These are phyloP conservation scores for Monosporozyma aquatica DNA, from an alignment of 805 yeast genomes.

Conservation along the genomic window DNA sequence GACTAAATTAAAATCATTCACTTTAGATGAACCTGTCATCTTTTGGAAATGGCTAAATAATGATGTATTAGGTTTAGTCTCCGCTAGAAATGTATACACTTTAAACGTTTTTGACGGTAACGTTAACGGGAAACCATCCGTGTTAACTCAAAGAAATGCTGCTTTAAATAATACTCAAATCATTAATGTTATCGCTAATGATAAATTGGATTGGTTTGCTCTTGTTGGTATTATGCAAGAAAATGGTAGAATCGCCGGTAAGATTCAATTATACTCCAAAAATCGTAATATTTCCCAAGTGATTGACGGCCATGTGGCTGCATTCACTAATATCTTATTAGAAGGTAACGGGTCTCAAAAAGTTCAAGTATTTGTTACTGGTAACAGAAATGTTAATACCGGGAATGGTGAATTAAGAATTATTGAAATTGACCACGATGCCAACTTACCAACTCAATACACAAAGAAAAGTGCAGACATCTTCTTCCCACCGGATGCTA, in stretches of 20 bases:
- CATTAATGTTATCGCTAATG: slow-evolving; percentile 80
- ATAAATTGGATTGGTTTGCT: slow-evolving; percentile 83
- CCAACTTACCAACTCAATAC: slow-evolving; percentile 64
- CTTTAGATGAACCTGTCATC: slow-evolving; percentile 78
- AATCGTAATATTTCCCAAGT: slow-evolving; percentile 90
- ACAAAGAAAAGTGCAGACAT: slow-evolving; percentile 85
- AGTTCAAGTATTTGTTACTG: slow-evolving; percentile 86
- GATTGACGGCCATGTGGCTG: slow-evolving; percentile 95
- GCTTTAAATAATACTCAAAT: slow-evolving; percentile 73
- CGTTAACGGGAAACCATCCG: slow-evolving; percentile 66
- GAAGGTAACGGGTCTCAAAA: slow-evolving; percentile 59
- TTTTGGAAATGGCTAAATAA: slow-evolving; percentile 91
- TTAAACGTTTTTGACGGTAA: slow-evolving; percentile 83
- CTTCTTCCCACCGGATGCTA: slow-evolving; percentile 94
- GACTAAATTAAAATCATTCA: slow-evolving; percentile 81
- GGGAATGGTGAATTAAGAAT: slow-evolving; percentile 80
- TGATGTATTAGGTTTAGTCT: slow-evolving; percentile 70
- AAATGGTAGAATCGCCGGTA: slow-evolving; percentile 90
- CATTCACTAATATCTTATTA: slow-evolving; percentile 67
- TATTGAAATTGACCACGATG: slow-evolving; percentile 92
- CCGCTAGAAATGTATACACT: slow-evolving; percentile 62
- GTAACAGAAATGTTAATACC: slow-evolving; percentile 71
- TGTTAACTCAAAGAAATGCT: slow-evolving; percentile 76
- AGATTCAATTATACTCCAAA: slow-evolving; percentile 83
- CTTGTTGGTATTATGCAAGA: slow-evolving; percentile 92